Base-by-base conservation (phyloP, 495 filamentous ascomycete genomes). In the Talaromyces proteolyticus region DNA sequence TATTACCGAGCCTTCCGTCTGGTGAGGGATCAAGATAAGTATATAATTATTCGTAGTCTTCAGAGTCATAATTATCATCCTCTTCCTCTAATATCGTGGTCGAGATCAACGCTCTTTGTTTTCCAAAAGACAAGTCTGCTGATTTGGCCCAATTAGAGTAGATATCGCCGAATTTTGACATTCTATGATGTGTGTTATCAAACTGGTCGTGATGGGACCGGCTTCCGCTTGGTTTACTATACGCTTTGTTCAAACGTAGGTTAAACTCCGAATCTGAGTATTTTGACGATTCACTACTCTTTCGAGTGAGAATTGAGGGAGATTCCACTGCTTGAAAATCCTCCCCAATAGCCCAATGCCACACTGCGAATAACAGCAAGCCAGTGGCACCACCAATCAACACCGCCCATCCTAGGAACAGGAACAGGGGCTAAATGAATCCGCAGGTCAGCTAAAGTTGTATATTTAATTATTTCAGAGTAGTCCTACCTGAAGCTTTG, bases 51-150 rank as follows among this genome's bases (percentile, higher is more conserved):
- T 3, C 18, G 12, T 49, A 49, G 16, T 49, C 11, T 36, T 40
- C 56, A 22, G 64, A 66, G 8, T 56, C 60, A 20, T 66, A 53
- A 38, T 59, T 68, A 25, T 51, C 58, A 40, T 78, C 77, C 43
- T 84, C 82, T 58, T 87, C 85, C 62, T 88, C 84, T 43, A 86
- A 61, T 16, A 88, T 88, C 0, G 80, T 86, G 45, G 79, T 72
- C 19, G 69, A 67, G 16, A 84, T 57, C 19, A 82, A 57, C 0
- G 70, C 69, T 2, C 36, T 45, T 56, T 70, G 45, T 54, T 63
- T 51, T 57, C 57, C 14, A 58, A 42, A 51, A 26, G 55, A 50
- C 11, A 48, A 14, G n/a, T 48, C 54, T 47, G 62, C 57, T 48
- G 61, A 63, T 56, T 57, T 61, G 21, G 58, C 58, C 66, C 67